These are phyloP conservation scores for Triadica sebifera DNA, from an alignment of 345 rosid genomes.

Conservation along the genomic window DNA sequence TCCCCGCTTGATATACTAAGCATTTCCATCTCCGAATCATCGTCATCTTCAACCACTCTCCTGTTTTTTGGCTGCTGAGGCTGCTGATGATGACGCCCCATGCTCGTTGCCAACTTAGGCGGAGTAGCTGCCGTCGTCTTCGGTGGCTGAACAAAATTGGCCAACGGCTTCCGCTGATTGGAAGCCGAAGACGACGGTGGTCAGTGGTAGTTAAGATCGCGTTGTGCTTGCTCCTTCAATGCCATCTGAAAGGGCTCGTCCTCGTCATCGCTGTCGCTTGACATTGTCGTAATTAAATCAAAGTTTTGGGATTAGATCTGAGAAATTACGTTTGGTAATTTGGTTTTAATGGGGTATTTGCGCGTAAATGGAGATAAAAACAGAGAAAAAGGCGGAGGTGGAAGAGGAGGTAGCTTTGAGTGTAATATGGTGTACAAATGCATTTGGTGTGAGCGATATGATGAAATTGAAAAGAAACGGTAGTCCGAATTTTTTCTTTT, in stretches of 20 bases:
- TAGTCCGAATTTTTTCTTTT: too few species aligned
- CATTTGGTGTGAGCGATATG: constrained; percentile 1
- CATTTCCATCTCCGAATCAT: constrained; percentile 97
- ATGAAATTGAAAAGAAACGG: background rate
- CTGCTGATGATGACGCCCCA: background rate
- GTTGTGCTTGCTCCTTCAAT: constrained; percentile 76
- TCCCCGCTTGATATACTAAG: constrained; percentile 98
- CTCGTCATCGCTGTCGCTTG: constrained; percentile 80
- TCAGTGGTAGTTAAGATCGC: constrained; percentile 66
- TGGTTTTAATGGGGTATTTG: background rate
- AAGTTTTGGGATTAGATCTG: background rate
- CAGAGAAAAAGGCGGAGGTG: background rate
- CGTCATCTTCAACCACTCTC: constrained; percentile 62
- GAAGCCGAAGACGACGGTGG: constrained; percentile 37
- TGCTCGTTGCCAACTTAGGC: constrained; percentile 21
- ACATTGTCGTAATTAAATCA: constrained; percentile 42
- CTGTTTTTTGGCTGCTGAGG: constrained; percentile 14
- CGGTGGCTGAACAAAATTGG: constrained; percentile 79
- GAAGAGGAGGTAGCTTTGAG: background rate
- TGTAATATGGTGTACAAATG: background rate
- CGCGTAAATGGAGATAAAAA: background rate
- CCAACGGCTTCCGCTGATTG: constrained; percentile 48
- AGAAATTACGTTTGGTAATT: background rate
- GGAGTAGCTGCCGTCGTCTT: constrained; percentile 20
- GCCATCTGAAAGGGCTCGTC: constrained; percentile 98